A percentile compares a stretch with the other conserved stretches of the same genome.
phyloP scores from a whole-genome alignment of 2,329 filamentous ascomycete genomes.

The Talaromyces sp. region DNA sequence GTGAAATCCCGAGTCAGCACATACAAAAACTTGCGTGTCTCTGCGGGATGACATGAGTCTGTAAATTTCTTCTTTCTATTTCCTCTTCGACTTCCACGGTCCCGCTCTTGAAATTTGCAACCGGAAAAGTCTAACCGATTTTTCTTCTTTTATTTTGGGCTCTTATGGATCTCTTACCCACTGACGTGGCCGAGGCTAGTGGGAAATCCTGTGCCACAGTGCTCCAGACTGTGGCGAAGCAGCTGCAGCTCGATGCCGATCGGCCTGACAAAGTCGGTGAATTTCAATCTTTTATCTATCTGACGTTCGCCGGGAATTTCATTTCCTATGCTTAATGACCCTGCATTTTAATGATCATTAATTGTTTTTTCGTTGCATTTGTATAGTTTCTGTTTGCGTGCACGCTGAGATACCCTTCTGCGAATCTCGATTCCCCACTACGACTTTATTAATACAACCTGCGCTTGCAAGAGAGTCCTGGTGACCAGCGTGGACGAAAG shows the following conservation, averaged over 20 bases:
- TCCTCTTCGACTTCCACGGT: not conserved
- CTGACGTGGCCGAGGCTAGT: slow-evolving; percentile 38
- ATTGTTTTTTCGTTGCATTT: slow-evolving; percentile 7
- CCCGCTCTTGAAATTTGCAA: not conserved
- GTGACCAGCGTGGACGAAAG: slow-evolving; percentile 5
- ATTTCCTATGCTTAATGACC: slow-evolving; percentile 2
- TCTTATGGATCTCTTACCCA: slow-evolving; percentile 18
- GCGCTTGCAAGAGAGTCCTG: slow-evolving; percentile 7
- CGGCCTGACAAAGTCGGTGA: slow-evolving; percentile 22
- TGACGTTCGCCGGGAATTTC: not conserved
- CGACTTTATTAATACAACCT: slow-evolving; percentile 8
- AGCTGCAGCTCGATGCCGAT: slow-evolving; percentile 32
- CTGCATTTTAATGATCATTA: slow-evolving; percentile 10
- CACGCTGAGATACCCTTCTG: slow-evolving; percentile 14
- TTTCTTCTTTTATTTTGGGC: slow-evolving; percentile 3
- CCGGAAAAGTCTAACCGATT: not conserved
- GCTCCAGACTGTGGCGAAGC: slow-evolving; percentile 43
- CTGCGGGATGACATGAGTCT: slow-evolving; percentile 1
- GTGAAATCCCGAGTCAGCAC: slow-evolving; percentile 17
- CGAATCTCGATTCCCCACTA: not conserved
- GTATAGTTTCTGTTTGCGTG: slow-evolving; percentile 8
- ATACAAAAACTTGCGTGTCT: slow-evolving; percentile 10
- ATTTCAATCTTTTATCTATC: slow-evolving; percentile 16
- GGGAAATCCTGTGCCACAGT: slow-evolving; percentile 26
- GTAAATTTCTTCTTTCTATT: slow-evolving; percentile 1